Base-by-base conservation (phyloP, 2,329 filamentous ascomycete genomes). In the Capronia epimyces region DNA sequence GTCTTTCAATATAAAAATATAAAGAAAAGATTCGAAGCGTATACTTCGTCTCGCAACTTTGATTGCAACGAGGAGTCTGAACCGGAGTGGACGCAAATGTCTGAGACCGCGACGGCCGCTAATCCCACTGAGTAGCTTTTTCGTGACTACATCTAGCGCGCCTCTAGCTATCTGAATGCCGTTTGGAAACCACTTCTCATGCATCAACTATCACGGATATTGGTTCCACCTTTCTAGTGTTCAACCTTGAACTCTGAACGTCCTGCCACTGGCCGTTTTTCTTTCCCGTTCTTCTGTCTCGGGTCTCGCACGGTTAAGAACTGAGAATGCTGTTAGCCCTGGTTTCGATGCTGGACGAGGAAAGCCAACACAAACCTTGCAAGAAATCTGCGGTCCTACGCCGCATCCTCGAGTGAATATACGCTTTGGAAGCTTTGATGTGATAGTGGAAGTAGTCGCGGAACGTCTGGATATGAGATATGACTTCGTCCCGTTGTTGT, bases 371-470 rank as follows among this genome's bases (percentile, higher is more conserved):
- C 77, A 67, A 75, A 91, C 89, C 88, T 80, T 98, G 94, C 51
- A 98, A 82, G 76, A 98, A 98, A 70, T 98, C 94, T 43, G 93
- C 93, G 8, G 94, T 98, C 69, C 93, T 83, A 76, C 91, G 88
- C 67, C 93, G 84, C 93, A 98, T 98, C 65, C 94, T 83, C 27
- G 90, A 94, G 78, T 98, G 93, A 60, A 98, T 98, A 66, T 96
- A 98, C 46, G 94, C 93, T 78, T 98, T 98, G 57, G 90, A 96
- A 24, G 93, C 94, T 75, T 98, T 98, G 74, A 98, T 98, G 72
- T 98, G 93, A 71, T 99, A 99, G 71, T 99, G 93, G 78, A 99
- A 98, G 72, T 98, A 98, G 68, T 98, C 93, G 61, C 93, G 87
- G 87, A 98, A 98, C 12, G 93, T 99, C 73, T 99, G 94, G 64